phyloP scores from a whole-genome alignment of 169 alveolate species.

The Eimeria praecox region DNA sequence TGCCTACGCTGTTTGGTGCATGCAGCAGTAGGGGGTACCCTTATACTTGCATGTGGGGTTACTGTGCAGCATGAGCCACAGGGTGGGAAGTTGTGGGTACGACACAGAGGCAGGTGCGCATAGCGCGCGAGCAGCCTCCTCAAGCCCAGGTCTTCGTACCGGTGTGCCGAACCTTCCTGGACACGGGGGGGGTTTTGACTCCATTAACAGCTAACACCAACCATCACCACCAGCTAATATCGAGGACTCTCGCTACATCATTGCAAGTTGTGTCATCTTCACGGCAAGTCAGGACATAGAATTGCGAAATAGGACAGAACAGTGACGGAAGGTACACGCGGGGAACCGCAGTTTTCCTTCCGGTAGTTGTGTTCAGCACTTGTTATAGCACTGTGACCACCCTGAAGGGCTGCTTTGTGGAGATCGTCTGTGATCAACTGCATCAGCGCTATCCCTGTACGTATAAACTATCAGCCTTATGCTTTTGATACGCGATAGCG shows the following conservation, averaged over 20 bases:
- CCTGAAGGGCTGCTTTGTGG: background rate
- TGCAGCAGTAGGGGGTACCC: background rate
- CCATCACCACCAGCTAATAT: background rate
- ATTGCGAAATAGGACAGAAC: background rate
- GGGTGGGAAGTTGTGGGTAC: no score
- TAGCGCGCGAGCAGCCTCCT: no score
- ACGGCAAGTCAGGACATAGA: background rate
- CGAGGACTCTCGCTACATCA: background rate
- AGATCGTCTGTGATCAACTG: background rate
- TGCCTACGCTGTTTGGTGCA: background rate
- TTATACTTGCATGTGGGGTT: background rate
- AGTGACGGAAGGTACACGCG: background rate
- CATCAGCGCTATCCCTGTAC: no score
- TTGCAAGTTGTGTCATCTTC: background rate
- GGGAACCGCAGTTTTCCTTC: background rate
- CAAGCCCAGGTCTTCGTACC: background rate
- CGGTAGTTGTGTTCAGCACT: background rate
- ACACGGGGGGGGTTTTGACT: background rate
- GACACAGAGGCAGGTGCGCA: no score
- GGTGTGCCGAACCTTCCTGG: background rate
- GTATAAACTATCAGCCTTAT: background rate
- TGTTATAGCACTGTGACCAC: background rate
- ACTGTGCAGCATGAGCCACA: background rate
- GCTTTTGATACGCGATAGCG: background rate
- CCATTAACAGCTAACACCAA: background rate